Percentiles rank a stretch among this genome's conserved stretches.
phyloP scores from a whole-genome alignment of 805 yeast species.

The Grigorovia humatica region DNA sequence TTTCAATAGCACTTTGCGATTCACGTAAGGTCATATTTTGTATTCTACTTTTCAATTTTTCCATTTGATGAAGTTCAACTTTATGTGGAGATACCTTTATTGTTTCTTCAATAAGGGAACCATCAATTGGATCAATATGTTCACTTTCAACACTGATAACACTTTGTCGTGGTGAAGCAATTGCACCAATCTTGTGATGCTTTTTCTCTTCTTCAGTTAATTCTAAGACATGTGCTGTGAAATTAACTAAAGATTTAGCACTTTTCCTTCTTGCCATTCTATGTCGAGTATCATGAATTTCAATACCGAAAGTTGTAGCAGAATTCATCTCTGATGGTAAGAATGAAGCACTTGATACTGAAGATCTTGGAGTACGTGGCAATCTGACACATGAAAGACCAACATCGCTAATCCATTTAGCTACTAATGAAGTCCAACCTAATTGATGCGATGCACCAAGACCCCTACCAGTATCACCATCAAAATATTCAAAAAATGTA shows the following conservation, averaged over 20 bases:
- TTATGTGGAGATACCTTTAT: neutral
- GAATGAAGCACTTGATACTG: conserved; percentile 14
- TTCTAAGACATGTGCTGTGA: conserved; percentile 59
- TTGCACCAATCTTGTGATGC: conserved; percentile 19
- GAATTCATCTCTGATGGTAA: conserved; percentile 6
- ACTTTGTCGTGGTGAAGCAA: conserved; percentile 17
- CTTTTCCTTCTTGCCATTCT: conserved; percentile 55
- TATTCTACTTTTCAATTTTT: conserved; percentile 13
- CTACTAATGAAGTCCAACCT: conserved; percentile 94
- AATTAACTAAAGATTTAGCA: conserved; percentile 59
- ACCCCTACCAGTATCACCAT: conserved; percentile 92
- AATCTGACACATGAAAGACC: conserved; percentile 46
- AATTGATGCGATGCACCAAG: conserved; percentile 90
- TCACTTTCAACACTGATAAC: conserved; percentile 8
- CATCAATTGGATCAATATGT: neutral
- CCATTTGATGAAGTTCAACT: conserved; percentile 4
- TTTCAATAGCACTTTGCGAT: neutral
- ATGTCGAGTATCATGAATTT: conserved; percentile 33
- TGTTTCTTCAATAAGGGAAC: neutral
- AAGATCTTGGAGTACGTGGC: conserved; percentile 23
- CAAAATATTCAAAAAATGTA: conserved; percentile 80
- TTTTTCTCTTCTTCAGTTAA: conserved; percentile 50
- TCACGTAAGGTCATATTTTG: conserved; percentile 5
- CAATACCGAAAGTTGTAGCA: conserved; percentile 6
- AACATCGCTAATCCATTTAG: conserved; percentile 84